phyloP scores from a whole-genome alignment of 768 basidiomycete genomes.

The Pleurotus ostreatus region DNA sequence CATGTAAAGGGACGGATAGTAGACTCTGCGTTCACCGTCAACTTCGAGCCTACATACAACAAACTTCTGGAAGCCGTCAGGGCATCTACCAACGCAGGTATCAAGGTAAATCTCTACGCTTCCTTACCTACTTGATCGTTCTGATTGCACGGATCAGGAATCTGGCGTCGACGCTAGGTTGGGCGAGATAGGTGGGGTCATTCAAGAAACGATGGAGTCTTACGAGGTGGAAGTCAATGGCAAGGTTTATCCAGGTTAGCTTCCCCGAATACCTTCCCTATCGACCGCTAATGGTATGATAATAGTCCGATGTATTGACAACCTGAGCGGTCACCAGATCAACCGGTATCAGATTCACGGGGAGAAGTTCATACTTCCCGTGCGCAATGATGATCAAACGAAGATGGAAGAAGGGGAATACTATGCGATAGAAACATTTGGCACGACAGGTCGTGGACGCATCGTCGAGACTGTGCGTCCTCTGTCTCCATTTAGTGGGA shows the following conservation, averaged over 20 bases:
- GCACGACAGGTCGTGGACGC: slow-evolving; percentile 88
- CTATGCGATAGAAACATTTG: slow-evolving; percentile 98
- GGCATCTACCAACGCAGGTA: slow-evolving; percentile 91
- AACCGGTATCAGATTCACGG: slow-evolving; percentile 90
- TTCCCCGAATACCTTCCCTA: slow-evolving; percentile 6
- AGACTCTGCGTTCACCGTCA: slow-evolving; percentile 95
- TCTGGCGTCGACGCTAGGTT: slow-evolving; percentile 94
- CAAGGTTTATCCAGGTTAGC: slow-evolving; percentile 73
- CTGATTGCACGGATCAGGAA: slow-evolving; percentile 50
- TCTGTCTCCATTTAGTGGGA: background rate
- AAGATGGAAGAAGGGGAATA: slow-evolving; percentile 99
- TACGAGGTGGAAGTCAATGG: slow-evolving; percentile 95
- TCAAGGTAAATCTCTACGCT: slow-evolving; percentile 49
- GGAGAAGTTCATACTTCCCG: slow-evolving; percentile 86
- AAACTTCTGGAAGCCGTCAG: slow-evolving; percentile 86
- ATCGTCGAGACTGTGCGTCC: slow-evolving; percentile 73
- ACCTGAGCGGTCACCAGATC: slow-evolving; percentile 94
- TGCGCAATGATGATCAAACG: slow-evolving; percentile 84
- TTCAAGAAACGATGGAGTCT: slow-evolving; percentile 99
- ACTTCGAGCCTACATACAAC: slow-evolving; percentile 87
- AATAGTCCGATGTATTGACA: slow-evolving; percentile 88
- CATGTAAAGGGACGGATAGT: slow-evolving; percentile 94
- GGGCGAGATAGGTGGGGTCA: slow-evolving; percentile 85
- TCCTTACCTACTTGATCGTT: background rate
- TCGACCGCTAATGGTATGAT: background rate